Percentiles rank a stretch among this genome's conserved stretches.
Conservation (phyloP, 768 basidiomycete genomes). For the Candolleomyces aberdarensis region DNA sequence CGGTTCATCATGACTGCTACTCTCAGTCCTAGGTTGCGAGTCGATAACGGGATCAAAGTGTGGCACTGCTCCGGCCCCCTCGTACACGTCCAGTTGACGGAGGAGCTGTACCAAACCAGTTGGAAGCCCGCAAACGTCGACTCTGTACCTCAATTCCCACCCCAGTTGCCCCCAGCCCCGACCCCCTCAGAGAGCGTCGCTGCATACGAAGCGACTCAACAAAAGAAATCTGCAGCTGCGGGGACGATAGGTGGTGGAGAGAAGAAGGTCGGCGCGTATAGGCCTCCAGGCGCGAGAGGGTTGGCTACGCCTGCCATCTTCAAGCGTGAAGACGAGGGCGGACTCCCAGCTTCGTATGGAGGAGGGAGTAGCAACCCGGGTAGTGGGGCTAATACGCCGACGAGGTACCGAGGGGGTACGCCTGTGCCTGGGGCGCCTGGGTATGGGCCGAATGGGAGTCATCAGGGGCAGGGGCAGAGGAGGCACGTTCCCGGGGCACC, state of each 20-base stretch:
- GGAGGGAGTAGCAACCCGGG: conserved; percentile 18
- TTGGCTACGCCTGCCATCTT: conserved; percentile 84
- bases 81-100: conserved; percentile 76
- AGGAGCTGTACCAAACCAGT: conserved; percentile 86
- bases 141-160: conserved; percentile 63
- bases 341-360: conserved; percentile 26
- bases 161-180: conserved; percentile 65
- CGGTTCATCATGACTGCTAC: conserved; percentile 92
- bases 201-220: conserved; percentile 37
- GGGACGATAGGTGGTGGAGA: conserved; percentile 14
- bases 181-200: conserved; percentile 57
- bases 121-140: conserved; percentile 80
- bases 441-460: conserved; percentile 21
- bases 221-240: conserved; percentile 38
- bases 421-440: conserved; percentile 51
- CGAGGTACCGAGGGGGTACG: conserved; percentile 53
- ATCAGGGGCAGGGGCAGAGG: conserved; percentile 33
- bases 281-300: conserved; percentile 91
- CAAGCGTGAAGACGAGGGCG: conserved; percentile 91
- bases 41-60: conserved; percentile 96
- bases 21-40: conserved; percentile 90
- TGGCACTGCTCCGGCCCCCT: conserved; percentile 91
- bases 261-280: conserved; percentile 84
- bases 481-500: conserved; percentile 73
- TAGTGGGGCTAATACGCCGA: conserved; percentile 59